These are phyloP conservation scores for Mortierella sp. DNA, from an alignment of 371 early-diverging fungal genomes.

Conservation along the genomic window DNA sequence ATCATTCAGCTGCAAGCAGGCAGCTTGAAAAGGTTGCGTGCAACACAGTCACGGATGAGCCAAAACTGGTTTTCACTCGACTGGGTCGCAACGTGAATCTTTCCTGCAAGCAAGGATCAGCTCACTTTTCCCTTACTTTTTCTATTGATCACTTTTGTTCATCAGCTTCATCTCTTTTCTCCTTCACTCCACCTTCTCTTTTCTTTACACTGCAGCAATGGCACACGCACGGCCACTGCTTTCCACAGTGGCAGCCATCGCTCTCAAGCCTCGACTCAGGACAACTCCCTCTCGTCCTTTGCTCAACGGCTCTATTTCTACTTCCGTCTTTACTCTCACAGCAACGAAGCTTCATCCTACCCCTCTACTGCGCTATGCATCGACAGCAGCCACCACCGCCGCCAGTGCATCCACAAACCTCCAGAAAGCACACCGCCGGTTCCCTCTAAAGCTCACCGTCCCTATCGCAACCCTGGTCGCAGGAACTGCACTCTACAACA, in stretches of 20 bases:
- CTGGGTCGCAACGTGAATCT: background rate
- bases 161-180: background rate
- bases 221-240: constrained; percentile 5
- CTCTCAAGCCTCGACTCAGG: background rate
- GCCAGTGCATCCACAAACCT: background rate
- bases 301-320: background rate
- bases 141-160: background rate
- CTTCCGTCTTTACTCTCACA: background rate
- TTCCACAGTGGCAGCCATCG: background rate
- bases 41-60: background rate
- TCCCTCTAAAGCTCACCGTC: constrained; percentile 2
- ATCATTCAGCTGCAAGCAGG: background rate
- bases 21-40: background rate
- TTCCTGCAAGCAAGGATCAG: background rate
- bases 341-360: background rate
- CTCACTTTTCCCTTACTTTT: background rate
- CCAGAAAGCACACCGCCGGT: background rate
- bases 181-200: background rate
- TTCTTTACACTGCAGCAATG: background rate
- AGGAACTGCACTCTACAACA: constrained; percentile 60
- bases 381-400: background rate
- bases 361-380: background rate
- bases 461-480: constrained; percentile 29
- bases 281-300: background rate
- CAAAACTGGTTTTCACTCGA: constrained; percentile 1